These are phyloP conservation scores for Gentiana dahurica DNA, from an alignment of 257 asterid species.

Conservation along the genomic window DNA sequence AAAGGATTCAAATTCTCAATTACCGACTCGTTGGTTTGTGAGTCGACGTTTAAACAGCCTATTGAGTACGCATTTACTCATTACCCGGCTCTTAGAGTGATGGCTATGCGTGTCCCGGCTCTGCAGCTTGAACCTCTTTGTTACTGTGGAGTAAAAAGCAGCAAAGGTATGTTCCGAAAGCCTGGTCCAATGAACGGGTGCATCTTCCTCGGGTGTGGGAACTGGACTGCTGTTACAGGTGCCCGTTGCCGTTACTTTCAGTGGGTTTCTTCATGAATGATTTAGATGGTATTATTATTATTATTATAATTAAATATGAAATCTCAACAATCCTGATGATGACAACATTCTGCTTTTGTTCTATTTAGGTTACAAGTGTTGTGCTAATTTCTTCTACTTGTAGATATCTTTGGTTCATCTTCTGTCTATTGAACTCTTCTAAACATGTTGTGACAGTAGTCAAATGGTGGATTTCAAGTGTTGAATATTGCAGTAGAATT, in stretches of 20 bases:
- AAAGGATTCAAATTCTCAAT: constrained; percentile 63
- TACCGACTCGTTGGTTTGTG: constrained; percentile 51
- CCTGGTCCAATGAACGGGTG: constrained; percentile 81
- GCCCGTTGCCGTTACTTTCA: constrained; percentile 78
- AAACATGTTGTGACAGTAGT: too few species aligned
- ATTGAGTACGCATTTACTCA: constrained; percentile 29
- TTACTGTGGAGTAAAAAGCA: constrained; percentile 68
- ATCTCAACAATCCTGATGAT: neutral
- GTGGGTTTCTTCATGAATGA: constrained; percentile 44
- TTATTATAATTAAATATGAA: too few species aligned
- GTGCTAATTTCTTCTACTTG: too few species aligned
- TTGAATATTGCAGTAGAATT: too few species aligned
- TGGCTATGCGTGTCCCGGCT: constrained; percentile 26
- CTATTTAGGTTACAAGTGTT: too few species aligned
- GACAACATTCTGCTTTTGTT: neutral
- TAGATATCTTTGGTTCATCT: too few species aligned
- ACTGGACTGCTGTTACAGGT: constrained; percentile 79
- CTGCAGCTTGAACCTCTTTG: constrained; percentile 38
- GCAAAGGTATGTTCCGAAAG: constrained; percentile 51
- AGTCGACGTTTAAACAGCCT: constrained; percentile 39
- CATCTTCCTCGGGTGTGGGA: constrained; percentile 70
- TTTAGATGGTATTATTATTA: too few species aligned
- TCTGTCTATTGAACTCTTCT: too few species aligned
- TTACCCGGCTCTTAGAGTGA: constrained; percentile 38
- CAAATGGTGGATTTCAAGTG: too few species aligned